Evolutionary conservation across 2,329 filamentous ascomycete genomes (phyloP).

Genomic region (Fusarium verticillioides): DNA sequence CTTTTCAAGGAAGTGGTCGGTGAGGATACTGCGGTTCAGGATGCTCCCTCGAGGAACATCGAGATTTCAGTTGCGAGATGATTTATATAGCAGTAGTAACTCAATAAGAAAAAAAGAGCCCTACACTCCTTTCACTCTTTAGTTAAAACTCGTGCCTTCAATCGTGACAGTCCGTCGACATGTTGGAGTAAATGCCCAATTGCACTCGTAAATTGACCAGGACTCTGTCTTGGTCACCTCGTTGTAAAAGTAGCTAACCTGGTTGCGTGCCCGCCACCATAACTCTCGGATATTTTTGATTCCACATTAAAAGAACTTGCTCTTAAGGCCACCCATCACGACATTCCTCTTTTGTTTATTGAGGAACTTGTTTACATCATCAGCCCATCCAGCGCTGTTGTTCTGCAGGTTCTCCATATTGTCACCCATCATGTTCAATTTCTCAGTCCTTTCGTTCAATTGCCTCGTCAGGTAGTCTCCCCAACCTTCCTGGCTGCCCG

Average conservation of each 20-base stretch:
- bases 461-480: slow-evolving; percentile 86
- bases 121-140: neutral
- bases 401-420: slow-evolving; percentile 85
- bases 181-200: neutral
- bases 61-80: neutral
- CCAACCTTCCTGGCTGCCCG: slow-evolving; percentile 69
- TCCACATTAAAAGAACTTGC: slow-evolving; percentile 61
- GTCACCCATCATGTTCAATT: slow-evolving; percentile 83
- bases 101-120: neutral
- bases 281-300: neutral
- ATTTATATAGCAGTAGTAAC: neutral
- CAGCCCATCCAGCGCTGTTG: slow-evolving; percentile 83
- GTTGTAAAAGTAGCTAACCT: slow-evolving; percentile 1
- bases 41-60: neutral
- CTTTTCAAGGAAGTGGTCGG: neutral
- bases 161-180: neutral
- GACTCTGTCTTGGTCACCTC: slow-evolving; percentile 24
- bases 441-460: slow-evolving; percentile 90
- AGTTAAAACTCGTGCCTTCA: neutral
- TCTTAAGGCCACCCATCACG: slow-evolving; percentile 75
- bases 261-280: neutral
- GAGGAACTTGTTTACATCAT: slow-evolving; percentile 89
- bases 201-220: neutral
- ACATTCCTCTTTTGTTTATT: slow-evolving; percentile 88
- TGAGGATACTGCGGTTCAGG: neutral